Evolutionary conservation across 164 flowering plant species (phyloP), one percentile per base, ranked within the genome.

Genomic region (Echeveria elegans): DNA sequence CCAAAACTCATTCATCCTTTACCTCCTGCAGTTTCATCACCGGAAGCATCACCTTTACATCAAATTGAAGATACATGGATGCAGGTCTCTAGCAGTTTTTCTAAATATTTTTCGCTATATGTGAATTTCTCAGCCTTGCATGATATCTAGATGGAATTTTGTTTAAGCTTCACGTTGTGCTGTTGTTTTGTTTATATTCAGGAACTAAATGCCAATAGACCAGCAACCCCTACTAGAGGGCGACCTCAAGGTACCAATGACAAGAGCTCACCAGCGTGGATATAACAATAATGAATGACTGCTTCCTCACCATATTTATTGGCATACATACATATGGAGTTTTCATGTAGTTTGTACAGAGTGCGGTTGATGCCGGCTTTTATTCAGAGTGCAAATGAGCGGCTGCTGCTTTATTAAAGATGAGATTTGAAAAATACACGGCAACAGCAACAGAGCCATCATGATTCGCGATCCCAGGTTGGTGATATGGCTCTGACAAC

Each of bases 41-140:
- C 98, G 53, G 98, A 95, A 78, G 67, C 89, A 47, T 92, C 98
- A 28, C 96, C 98, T 1, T 96, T 90, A 66, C 89, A 84, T 31
- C 99, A 90, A 62, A 83, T 82, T 68, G 99, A 95, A 70, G 99
- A 92, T 72, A 92, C 98, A 30, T 95, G 99, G 99, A 95, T 95
- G 99, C 99, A 95, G 98, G 99, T 93, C 48, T 63, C 24, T 56
- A 62, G 24, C 43, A 65, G 24, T 26, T 48, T 66, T 38, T 66
- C n/a, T n/a, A n/a, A n/a, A n/a, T n/a, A n/a, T n/a, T n/a, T n/a
- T n/a, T n/a, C 34, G 45, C 12, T 3, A 18, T 19, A 14, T 40
- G 12, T 66, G 8, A 18, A 0, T n/a, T 59, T 41, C 28, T 53
- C 31, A 48, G 21, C 14, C n/a, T n/a, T n/a, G n/a, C 31, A 26